Conservation (phyloP, 345 rosid genomes). For the Schrenkiella parvula region DNA sequence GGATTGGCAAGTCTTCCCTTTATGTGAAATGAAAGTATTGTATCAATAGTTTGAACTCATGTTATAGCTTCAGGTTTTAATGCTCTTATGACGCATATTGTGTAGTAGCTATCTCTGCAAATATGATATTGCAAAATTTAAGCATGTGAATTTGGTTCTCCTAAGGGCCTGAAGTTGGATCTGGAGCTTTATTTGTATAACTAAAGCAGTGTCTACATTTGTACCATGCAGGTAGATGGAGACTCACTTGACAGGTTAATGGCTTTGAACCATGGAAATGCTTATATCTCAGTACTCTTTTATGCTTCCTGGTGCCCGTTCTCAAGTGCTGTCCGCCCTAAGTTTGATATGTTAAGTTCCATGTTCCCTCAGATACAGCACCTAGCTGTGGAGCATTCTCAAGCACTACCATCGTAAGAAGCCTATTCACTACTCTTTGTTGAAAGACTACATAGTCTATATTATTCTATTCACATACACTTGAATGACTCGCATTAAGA, state of each 20-base stretch:
- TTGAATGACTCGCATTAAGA: neutral
- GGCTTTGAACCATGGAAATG: slow-evolving; percentile 30
- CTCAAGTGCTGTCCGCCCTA: slow-evolving; percentile 42
- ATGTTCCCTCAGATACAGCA: slow-evolving; percentile 90
- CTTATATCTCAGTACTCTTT: slow-evolving; percentile 58
- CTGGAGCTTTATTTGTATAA: neutral
- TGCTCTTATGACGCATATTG: neutral
- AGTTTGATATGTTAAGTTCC: slow-evolving; percentile 53
- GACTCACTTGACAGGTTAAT: slow-evolving; percentile 54
- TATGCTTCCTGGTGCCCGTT: slow-evolving; percentile 93
- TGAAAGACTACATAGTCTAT: neutral
- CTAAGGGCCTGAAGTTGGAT: neutral
- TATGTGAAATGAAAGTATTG: too few species aligned
- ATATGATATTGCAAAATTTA: neutral
- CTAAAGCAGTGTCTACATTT: neutral
- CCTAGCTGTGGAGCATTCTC: slow-evolving; percentile 65
- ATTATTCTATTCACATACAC: neutral
- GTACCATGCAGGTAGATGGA: slow-evolving; percentile 55
- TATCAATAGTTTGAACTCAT: too few species aligned
- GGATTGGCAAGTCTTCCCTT: too few species aligned
- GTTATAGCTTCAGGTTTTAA: neutral
- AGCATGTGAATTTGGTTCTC: neutral
- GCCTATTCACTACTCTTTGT: neutral
- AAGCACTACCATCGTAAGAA: slow-evolving; percentile 65
- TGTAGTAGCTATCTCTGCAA: neutral